Conservation (phyloP, 1,284 basidiomycete species). For the Kwoniella shivajii region DNA sequence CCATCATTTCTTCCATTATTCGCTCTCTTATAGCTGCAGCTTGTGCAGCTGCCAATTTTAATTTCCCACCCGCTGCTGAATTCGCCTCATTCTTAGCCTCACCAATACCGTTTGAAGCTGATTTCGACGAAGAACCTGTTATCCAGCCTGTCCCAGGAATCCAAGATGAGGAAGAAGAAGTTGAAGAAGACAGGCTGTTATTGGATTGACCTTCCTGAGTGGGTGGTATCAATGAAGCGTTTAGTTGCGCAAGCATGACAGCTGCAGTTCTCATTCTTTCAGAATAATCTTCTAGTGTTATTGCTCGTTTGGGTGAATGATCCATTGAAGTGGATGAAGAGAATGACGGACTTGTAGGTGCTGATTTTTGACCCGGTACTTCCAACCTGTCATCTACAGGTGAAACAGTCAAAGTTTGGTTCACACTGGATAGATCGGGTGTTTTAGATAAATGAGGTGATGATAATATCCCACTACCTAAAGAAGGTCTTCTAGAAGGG, state of each 20-base stretch:
- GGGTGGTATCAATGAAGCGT: constrained; percentile 69
- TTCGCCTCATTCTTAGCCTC: not conserved
- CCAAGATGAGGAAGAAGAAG: constrained; percentile 58
- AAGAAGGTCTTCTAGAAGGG: constrained; percentile 28
- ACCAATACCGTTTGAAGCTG: not conserved
- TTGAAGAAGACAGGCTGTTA: not conserved
- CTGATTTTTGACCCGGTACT: constrained; percentile 5
- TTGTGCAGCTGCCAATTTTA: constrained; percentile 73
- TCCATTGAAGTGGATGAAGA: constrained; percentile 14
- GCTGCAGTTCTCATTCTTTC: constrained; percentile 98
- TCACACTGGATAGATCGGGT: constrained; percentile 9
- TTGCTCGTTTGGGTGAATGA: constrained; percentile 40
- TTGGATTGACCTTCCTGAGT: constrained; percentile 38
- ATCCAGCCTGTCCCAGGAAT: constrained; percentile 69
- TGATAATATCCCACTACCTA: constrained; percentile 8
- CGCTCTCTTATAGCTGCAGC: constrained; percentile 87
- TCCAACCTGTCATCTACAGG: constrained; percentile 7
- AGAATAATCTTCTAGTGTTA: constrained; percentile 87
- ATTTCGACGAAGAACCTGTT: constrained; percentile 38
- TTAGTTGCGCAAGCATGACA: constrained; percentile 96
- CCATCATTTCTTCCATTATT: constrained; percentile 99
- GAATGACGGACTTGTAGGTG: constrained; percentile 13
- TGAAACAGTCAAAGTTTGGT: not conserved
- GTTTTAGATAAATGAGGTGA: constrained; percentile 16
- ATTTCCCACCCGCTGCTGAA: constrained; percentile 56